phyloP scores from a whole-genome alignment of 306 rosid genomes.

The Purshia tridentata region DNA sequence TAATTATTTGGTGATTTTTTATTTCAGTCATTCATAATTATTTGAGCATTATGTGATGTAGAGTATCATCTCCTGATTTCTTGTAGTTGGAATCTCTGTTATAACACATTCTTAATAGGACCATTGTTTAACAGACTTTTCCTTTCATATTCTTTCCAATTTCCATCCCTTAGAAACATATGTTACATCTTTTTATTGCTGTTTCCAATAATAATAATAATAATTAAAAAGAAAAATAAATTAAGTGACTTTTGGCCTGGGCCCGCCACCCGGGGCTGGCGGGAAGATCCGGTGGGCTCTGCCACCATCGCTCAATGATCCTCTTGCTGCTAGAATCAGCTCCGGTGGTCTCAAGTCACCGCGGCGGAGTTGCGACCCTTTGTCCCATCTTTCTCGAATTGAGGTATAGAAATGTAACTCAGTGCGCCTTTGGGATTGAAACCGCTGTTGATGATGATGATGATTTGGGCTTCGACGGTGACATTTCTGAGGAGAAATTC shows the following conservation, averaged over 20 bases:
- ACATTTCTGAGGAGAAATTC: constrained; percentile 23
- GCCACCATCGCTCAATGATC: constrained; percentile 95
- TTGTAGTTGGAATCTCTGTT: neutral
- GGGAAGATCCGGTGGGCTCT: constrained; percentile 80
- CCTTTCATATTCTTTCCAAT: no score
- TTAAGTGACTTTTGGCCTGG: no score
- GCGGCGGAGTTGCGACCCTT: constrained; percentile 47
- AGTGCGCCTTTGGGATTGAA: neutral
- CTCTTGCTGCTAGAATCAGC: constrained; percentile 64
- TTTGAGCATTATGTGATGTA: neutral
- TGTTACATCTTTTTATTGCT: no score
- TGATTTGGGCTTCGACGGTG: no score
- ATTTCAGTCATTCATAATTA: neutral
- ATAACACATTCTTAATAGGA: neutral
- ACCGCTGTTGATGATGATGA: no score
- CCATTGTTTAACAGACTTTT: no score
- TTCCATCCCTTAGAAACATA: no score
- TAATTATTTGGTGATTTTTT: neutral
- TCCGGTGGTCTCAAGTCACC: constrained; percentile 45
- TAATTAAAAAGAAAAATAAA: no score
- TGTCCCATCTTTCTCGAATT: constrained; percentile 86
- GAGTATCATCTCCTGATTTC: neutral
- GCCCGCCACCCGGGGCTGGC: constrained; percentile 77
- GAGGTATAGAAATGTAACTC: constrained; percentile 50
- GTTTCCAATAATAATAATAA: no score